Evolutionary conservation across 257 asterid species (phyloP), one percentile per base, ranked within the genome.

Genomic region (Sherardia arvensis): DNA sequence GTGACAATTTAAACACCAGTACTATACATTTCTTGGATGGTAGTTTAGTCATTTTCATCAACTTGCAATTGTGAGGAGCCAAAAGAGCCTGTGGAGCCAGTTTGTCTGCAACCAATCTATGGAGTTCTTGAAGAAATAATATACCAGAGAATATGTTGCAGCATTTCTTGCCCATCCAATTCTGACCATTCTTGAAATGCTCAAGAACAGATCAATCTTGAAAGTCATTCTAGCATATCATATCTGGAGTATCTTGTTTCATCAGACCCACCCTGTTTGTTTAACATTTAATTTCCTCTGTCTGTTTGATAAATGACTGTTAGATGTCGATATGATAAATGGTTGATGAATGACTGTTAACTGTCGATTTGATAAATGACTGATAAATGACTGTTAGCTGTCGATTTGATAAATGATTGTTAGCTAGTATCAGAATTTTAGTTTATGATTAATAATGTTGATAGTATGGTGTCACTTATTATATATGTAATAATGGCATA

Each of bases 21-120:
- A 26, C 38, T 38, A 54, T 34, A 15, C 54, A 17, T 45, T 8
- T 18, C 27, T 21, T 12, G 27, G 36, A 43, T 20, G 54, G 33
- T 15, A 7, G 4, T 56, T 27, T 3, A 30, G 71, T 43, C 59
- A 57, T 57, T 67, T 66, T 67, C 71, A 56, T 20, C 38, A 27
- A 12, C 26, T 66, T 54, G 55, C 14, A n/a, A n/a, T 1, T 34
- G 38, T 18, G 57, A 51, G 5, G 4, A n/a, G 25, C 40, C 8
- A n/a, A n/a, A n/a, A 61, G 49, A 61, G 20, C 65, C 51, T 7
- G 28, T 40, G 36, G 38, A 2, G 56, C 56, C 23, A 17, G 36
- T 20, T 53, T 22, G 58, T 3, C 27, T 20, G 58, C 58, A 53
- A 21, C 67, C 27, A 12, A 4, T 22, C 25, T 40, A 38, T 54